Evolutionary conservation across 2,329 filamentous ascomycete genomes (phyloP).

Genomic region (Huntiella omanensis): DNA sequence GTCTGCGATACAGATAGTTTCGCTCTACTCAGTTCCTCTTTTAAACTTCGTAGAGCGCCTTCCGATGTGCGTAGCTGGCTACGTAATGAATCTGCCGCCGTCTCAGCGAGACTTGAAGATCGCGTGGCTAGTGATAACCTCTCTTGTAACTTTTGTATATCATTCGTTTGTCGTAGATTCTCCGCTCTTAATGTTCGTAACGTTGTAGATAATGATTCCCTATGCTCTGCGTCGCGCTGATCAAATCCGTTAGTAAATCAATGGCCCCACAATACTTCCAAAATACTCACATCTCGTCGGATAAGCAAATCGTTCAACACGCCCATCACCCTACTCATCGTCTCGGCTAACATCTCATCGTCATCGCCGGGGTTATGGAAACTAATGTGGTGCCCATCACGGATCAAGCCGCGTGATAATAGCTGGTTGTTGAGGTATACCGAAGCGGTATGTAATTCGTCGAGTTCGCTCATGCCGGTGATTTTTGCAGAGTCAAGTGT

Average conservation of each 20-base stretch:
- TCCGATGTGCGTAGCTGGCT: slow-evolving; percentile 57
- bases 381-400: slow-evolving; percentile 57
- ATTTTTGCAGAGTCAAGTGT: too few relatives aligned
- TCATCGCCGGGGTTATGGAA: slow-evolving; percentile 56
- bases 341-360: slow-evolving; percentile 34
- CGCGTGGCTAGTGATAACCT: slow-evolving; percentile 36
- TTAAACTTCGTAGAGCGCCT: slow-evolving; percentile 51
- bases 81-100: slow-evolving; percentile 51
- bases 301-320: slow-evolving; percentile 86
- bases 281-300: slow-evolving; percentile 56
- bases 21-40: slow-evolving; percentile 65
- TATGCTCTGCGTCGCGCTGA: slow-evolving; percentile 75
- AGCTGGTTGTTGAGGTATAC: slow-evolving; percentile 57
- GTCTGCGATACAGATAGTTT: slow-evolving; percentile 69
- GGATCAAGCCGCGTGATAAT: slow-evolving; percentile 43
- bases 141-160: slow-evolving; percentile 40
- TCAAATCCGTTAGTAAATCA: not conserved
- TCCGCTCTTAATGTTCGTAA: slow-evolving; percentile 61
- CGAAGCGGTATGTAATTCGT: slow-evolving; percentile 47
- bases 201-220: slow-evolving; percentile 62
- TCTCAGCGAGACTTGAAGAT: slow-evolving; percentile 39
- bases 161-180: slow-evolving; percentile 50
- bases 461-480: slow-evolving; percentile 31
- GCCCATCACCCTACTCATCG: slow-evolving; percentile 76
- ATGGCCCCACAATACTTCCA: not conserved